Conservation (phyloP, 2,329 filamentous ascomycete species). For the Parascedosporium putredinis region DNA sequence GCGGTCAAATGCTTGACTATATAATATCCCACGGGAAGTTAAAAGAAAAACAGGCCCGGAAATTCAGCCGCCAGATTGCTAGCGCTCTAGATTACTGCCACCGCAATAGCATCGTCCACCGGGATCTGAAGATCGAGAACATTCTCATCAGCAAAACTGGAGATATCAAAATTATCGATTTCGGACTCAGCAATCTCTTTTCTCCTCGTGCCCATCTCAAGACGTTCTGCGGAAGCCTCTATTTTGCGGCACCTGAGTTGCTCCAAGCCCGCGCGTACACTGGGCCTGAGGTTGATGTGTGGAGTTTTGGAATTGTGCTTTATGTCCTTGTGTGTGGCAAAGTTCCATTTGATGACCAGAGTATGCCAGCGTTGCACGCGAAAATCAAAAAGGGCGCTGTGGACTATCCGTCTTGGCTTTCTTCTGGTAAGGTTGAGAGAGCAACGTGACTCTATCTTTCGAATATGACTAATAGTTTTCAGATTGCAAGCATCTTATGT, state of each 20-base stretch:
- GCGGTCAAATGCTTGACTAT: constrained; percentile 98
- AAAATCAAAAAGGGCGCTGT: constrained; percentile 98
- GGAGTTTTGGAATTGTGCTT: constrained; percentile 97
- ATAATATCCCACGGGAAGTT: constrained; percentile 96
- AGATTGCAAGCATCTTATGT: constrained; percentile 93
- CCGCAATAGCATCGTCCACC: constrained; percentile 94
- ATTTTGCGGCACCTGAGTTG: constrained; percentile 92
- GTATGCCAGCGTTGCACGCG: constrained; percentile 94
- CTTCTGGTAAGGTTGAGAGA: constrained; percentile 56
- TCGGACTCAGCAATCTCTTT: constrained; percentile 93
- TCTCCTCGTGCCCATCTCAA: constrained; percentile 76
- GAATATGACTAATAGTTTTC: constrained; percentile 9
- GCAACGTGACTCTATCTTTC: not conserved
- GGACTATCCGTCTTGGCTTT: constrained; percentile 91
- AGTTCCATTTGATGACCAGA: constrained; percentile 97
- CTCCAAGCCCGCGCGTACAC: constrained; percentile 91
- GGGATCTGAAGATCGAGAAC: constrained; percentile 97
- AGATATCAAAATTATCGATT: constrained; percentile 99
- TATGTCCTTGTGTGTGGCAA: constrained; percentile 97
- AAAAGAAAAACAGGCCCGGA: constrained; percentile 96
- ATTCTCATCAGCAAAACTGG: constrained; percentile 98
- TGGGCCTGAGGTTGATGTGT: constrained; percentile 92
- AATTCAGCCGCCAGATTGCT: constrained; percentile 94
- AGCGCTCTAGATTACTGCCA: constrained; percentile 97
- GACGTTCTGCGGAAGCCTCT: constrained; percentile 94